These are phyloP conservation scores for Ammopiptanthus mongolicus DNA, from an alignment of 306 rosid species.

Conservation along the genomic window DNA sequence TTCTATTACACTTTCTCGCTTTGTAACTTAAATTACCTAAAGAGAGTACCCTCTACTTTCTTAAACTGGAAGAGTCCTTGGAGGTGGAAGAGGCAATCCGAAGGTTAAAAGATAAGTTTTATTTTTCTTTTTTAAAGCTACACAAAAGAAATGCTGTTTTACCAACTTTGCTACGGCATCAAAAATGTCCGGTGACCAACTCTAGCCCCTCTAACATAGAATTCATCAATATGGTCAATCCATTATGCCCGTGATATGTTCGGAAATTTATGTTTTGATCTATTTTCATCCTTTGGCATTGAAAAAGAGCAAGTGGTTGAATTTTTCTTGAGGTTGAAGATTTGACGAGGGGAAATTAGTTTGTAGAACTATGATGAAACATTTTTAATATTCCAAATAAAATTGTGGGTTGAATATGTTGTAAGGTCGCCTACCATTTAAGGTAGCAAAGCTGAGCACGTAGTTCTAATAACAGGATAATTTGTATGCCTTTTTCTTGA, in stretches of 20 bases:
- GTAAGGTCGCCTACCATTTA: slow-evolving; percentile 38
- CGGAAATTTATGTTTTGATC: slow-evolving; percentile 3
- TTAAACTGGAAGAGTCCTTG: background rate
- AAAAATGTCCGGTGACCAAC: too few relatives aligned
- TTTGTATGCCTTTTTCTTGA: slow-evolving; percentile 12
- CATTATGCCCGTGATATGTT: slow-evolving; percentile 10
- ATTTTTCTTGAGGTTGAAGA: slow-evolving; percentile 32
- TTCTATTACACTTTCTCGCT: too few relatives aligned
- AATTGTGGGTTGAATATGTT: slow-evolving; percentile 38
- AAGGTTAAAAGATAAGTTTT: slow-evolving; percentile 26
- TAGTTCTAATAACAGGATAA: slow-evolving; percentile 12
- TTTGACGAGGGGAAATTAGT: slow-evolving; percentile 15
- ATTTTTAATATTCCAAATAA: background rate
- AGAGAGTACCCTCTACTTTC: background rate
- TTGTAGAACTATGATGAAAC: slow-evolving; percentile 15
- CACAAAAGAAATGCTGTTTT: background rate
- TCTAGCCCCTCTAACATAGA: background rate
- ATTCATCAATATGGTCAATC: slow-evolving; percentile 13
- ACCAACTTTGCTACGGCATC: background rate
- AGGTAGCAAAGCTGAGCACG: slow-evolving; percentile 17
- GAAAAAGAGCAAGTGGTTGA: slow-evolving; percentile 6
- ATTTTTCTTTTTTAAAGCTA: slow-evolving; percentile 17
- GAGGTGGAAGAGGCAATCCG: background rate
- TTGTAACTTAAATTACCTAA: background rate
- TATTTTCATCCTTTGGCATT: slow-evolving; percentile 9